phyloP scores from a whole-genome alignment of 768 basidiomycete species.

The Tubosaeta sp. region DNA sequence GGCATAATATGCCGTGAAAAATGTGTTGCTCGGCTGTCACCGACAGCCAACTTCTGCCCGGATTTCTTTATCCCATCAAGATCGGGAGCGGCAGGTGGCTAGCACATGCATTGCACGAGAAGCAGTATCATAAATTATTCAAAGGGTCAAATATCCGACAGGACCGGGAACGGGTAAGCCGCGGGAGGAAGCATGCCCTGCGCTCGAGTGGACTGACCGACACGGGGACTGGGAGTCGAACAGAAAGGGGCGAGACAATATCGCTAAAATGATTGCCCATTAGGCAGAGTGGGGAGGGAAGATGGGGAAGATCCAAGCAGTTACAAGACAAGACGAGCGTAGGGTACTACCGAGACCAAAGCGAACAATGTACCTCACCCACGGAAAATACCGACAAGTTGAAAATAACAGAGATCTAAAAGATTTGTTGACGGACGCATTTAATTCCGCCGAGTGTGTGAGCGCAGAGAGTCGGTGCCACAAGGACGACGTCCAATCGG shows the following conservation, averaged over 20 bases:
- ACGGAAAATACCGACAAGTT: conserved; percentile 28
- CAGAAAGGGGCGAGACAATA: neutral
- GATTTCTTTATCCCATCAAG: conserved; percentile 16
- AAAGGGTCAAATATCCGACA: conserved; percentile 22
- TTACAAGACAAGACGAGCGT: conserved; percentile 13
- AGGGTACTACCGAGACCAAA: conserved; percentile 18
- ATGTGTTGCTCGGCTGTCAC: conserved; percentile 24
- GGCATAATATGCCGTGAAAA: conserved; percentile 26
- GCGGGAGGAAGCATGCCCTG: conserved; percentile 1
- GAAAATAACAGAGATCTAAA: conserved; percentile 41
- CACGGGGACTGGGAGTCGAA: neutral
- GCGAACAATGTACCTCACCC: conserved; percentile 31
- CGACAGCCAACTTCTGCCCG: conserved; percentile 6
- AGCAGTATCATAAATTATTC: conserved; percentile 12
- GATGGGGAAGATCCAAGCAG: conserved; percentile 14
- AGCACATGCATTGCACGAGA: conserved; percentile 17
- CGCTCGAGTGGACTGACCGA: neutral
- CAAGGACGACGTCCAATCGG: conserved; percentile 49
- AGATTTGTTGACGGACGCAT: conserved; percentile 37
- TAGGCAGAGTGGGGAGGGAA: conserved; percentile 5
- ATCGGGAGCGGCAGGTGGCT: conserved; percentile 4
- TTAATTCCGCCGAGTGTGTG: conserved; percentile 33
- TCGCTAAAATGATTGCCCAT: conserved; percentile 7
- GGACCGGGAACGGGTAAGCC: conserved; percentile 13
- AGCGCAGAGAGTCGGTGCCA: conserved; percentile 30